Conservation (phyloP, 2,329 filamentous ascomycete species). For the Aspergillus brunneoviolaceus region DNA sequence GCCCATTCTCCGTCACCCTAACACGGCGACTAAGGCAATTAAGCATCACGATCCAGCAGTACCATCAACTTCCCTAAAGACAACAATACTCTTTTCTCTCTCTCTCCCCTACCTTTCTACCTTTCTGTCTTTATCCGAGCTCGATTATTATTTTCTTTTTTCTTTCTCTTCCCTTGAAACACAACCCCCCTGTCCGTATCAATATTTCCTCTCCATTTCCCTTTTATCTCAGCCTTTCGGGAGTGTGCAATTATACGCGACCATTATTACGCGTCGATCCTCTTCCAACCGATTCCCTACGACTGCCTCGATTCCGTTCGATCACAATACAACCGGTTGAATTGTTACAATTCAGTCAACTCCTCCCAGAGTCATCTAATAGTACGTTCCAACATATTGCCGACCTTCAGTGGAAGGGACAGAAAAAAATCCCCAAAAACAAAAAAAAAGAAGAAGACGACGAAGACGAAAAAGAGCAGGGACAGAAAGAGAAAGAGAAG, state of each 20-base stretch:
- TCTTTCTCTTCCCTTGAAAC: not conserved
- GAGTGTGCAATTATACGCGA: constrained; percentile 5
- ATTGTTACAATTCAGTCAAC: not conserved
- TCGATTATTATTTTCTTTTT: constrained; percentile 12
- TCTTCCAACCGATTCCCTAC: constrained; percentile 7
- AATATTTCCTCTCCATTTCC: not conserved
- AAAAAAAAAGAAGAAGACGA: not conserved
- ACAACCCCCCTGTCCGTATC: not conserved
- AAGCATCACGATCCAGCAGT: constrained; percentile 37
- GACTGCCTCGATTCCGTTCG: not conserved
- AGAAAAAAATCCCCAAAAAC: not conserved
- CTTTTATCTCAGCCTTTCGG: not conserved
- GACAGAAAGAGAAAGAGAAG: not conserved
- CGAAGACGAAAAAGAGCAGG: not conserved
- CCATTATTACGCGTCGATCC: constrained; percentile 19
- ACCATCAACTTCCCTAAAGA: constrained; percentile 11
- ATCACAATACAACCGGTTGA: not conserved
- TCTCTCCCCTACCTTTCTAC: not conserved
- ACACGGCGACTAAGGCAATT: constrained; percentile 40
- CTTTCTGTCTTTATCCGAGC: not conserved
- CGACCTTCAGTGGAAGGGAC: constrained; percentile 4
- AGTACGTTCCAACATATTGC: constrained; percentile 22
- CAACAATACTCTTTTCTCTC: constrained; percentile 3
- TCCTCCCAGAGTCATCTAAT: constrained; percentile 15
- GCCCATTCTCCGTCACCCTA: constrained; percentile 36